Conservation (phyloP, 78 protist genomes). For the Dictyostelium purpureum region DNA sequence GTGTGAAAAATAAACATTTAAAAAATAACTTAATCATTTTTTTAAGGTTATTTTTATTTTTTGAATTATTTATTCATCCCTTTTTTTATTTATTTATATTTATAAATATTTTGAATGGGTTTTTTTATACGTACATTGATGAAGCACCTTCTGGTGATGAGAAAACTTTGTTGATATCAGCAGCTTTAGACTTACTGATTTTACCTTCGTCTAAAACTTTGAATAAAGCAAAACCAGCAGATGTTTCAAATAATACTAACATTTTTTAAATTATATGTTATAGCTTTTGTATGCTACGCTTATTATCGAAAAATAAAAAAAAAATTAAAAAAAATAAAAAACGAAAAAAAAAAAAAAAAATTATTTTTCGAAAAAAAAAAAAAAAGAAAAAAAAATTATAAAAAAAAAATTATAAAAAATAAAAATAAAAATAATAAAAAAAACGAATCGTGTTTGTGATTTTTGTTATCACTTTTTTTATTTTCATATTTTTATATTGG, state of each 20-base stretch:
- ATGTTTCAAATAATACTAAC: slow-evolving; percentile 85
- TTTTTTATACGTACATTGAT: slow-evolving; percentile 12
- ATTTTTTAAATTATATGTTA: slow-evolving; percentile 14
- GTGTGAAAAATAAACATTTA: too few relatives aligned
- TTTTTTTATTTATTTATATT: not conserved
- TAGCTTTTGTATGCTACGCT: not conserved
- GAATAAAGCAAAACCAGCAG: slow-evolving; percentile 95
- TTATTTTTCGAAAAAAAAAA: not conserved
- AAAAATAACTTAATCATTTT: too few relatives aligned
- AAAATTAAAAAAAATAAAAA: not conserved
- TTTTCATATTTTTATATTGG: too few relatives aligned
- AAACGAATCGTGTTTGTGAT: too few relatives aligned
- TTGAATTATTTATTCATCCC: too few relatives aligned
- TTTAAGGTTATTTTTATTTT: too few relatives aligned
- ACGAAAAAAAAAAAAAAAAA: not conserved
- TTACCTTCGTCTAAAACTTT: slow-evolving; percentile 89
- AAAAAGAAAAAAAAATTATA: not conserved
- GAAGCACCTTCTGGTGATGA: slow-evolving; percentile 62
- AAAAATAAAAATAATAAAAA: not conserved
- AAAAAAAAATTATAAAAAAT: not conserved
- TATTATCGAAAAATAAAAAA: not conserved
- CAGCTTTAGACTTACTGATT: slow-evolving; percentile 73
- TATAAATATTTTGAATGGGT: not conserved
- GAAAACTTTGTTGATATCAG: slow-evolving; percentile 18
- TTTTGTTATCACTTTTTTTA: too few relatives aligned